These are phyloP conservation scores for Leccinum colubrinum DNA, from an alignment of 1,284 basidiomycete species.

Conservation along the genomic window DNA sequence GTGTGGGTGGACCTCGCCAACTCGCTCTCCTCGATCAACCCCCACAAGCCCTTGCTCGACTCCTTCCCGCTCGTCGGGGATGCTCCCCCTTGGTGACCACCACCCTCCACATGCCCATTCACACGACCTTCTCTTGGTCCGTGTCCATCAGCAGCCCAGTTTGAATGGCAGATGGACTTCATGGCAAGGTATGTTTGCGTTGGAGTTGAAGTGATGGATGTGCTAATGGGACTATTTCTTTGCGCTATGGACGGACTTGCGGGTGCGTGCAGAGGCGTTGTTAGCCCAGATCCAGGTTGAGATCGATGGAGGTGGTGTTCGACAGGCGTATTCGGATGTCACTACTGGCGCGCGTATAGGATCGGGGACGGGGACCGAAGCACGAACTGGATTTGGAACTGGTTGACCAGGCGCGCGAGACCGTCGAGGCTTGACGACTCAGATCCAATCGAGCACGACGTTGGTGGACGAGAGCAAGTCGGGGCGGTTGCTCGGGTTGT, in stretches of 20 bases:
- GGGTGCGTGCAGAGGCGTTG: conserved; percentile 45
- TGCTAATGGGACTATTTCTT: background rate
- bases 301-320: conserved; percentile 24
- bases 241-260: conserved; percentile 9
- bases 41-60: conserved; percentile 63
- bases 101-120: conserved; percentile 1
- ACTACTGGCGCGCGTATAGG: background rate
- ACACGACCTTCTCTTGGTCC: background rate
- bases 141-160: conserved; percentile 25
- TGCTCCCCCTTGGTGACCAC: conserved; percentile 5
- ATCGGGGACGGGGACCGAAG: background rate
- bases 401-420: conserved; percentile 46
- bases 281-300: conserved; percentile 44
- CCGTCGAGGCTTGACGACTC: conserved; percentile 54
- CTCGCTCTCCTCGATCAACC: conserved; percentile 79
- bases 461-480: conserved; percentile 57
- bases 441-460: conserved; percentile 46
- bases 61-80: conserved; percentile 34
- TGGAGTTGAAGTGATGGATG: no score
- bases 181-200: conserved; percentile 42
- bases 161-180: conserved; percentile 53
- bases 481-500: conserved; percentile 67
- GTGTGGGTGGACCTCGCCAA: conserved; percentile 50
- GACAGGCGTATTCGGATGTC: background rate
- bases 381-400: conserved; percentile 31